Base-by-base conservation (phyloP, 2,329 filamentous ascomycete species). In the Thelonectria blattea region DNA sequence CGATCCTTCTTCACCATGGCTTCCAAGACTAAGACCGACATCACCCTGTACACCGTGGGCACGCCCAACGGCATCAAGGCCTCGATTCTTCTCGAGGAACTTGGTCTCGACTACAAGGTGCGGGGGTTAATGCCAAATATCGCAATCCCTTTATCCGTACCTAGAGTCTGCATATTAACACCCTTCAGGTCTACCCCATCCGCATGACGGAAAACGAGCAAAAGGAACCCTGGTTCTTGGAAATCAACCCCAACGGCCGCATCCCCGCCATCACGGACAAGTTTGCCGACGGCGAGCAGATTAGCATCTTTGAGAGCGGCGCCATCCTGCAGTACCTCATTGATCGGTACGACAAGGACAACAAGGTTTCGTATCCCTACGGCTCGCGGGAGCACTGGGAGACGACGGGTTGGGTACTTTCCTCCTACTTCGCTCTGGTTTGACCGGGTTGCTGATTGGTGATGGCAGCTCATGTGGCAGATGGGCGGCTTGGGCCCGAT, bases 21-120 rank as follows among this genome's bases (percentile, higher is more conserved):
- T 41, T 55, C 69, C 65, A 71, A 71, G 65, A 75, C 68, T 17
- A 71, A 73, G 63, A 76, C 90, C 6, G 82, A 91, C 68, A 92
- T 96, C 70, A 90, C 88, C 45, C 85, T 96, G 30, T 96, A 95
- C 80, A 96, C 92, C 12, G 83, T 85, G 12, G 85, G 88, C 71
- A 97, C 93, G 52, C 92, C 93, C 47, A 97, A 97, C 78, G 92
- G 93, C 65, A 90, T 95, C 82, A 97, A 96, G 76, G 86, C 92
- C 63, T 93, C 91, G 58, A 96, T 97, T 66, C 84, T 91, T 10
- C 80, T 97, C 15, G 92, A 96, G 78, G 93, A 96, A 78, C 83
- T 97, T 5, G 89, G 89, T 67, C 79, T 96, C 42, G 85, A 89
- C n/a, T 96, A 96, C 80, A 88, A 92, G 77, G 85, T 88, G 53